Conservation (phyloP, 2,329 filamentous ascomycete genomes). For the Hypoxylon sp. region DNA sequence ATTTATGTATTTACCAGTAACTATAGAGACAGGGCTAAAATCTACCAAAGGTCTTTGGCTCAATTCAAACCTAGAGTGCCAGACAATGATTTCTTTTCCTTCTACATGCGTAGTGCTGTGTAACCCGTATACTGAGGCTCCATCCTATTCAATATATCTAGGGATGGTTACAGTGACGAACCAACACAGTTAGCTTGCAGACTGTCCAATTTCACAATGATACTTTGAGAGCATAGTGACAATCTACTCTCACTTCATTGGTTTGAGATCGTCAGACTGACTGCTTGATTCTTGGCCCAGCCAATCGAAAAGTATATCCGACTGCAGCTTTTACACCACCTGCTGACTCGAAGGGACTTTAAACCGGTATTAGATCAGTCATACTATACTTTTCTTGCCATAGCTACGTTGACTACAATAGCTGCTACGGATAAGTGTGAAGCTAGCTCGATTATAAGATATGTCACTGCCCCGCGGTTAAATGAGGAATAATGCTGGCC, state of each 20-base stretch:
- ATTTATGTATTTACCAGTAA: neutral
- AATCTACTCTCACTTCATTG: neutral
- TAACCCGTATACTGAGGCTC: neutral
- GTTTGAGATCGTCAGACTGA: neutral
- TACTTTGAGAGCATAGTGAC: neutral
- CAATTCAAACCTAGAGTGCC: neutral
- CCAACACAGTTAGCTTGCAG: neutral
- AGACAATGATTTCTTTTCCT: neutral
- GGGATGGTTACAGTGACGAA: neutral
- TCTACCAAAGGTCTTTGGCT: neutral
- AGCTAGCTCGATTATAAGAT: conserved; percentile 14
- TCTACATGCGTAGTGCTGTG: neutral
- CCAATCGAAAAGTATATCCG: neutral
- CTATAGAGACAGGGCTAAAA: neutral
- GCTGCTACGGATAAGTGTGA: neutral
- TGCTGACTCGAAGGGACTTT: neutral
- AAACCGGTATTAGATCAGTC: neutral
- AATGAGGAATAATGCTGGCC: neutral
- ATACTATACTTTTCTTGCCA: conserved; percentile 1
- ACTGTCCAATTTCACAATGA: neutral
- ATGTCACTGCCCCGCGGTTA: neutral
- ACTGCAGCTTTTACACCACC: neutral
- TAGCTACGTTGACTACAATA: neutral
- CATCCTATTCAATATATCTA: neutral
- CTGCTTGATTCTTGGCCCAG: neutral